Evolutionary conservation across 345 rosid genomes (phyloP).

Genomic region (Jatropha curcas): DNA sequence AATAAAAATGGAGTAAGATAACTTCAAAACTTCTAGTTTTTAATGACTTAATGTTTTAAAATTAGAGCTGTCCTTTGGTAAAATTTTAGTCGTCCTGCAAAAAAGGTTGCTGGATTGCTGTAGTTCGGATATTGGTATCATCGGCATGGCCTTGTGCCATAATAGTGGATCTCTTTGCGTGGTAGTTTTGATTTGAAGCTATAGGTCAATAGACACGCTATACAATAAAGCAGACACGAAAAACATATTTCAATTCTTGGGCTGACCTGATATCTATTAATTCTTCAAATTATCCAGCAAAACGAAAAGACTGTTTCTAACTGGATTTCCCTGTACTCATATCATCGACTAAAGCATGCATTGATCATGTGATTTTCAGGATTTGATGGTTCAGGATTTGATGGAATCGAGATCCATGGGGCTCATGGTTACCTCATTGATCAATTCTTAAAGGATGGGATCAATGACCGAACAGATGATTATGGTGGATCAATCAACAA

Average conservation of each 20-base stretch:
- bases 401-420: slow-evolving; percentile 38
- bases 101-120: too few relatives aligned
- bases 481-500: slow-evolving; percentile 75
- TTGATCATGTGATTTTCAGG: slow-evolving; percentile 36
- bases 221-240: background rate
- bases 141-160: too few relatives aligned
- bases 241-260: background rate
- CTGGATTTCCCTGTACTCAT: background rate
- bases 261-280: background rate
- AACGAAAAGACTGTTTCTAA: background rate
- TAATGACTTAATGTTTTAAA: too few relatives aligned
- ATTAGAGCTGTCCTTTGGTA: too few relatives aligned
- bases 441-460: slow-evolving; percentile 65
- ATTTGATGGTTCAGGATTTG: slow-evolving; percentile 22
- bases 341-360: background rate
- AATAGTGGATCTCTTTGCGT: too few relatives aligned
- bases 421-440: slow-evolving; percentile 37
- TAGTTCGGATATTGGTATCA: too few relatives aligned
- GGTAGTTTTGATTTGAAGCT: too few relatives aligned
- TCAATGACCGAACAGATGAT: slow-evolving; percentile 70
- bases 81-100: too few relatives aligned
- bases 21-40: too few relatives aligned
- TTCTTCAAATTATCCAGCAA: too few relatives aligned
- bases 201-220: too few relatives aligned
- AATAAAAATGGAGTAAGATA: background rate